Conservation (phyloP, 192 early-diverging fungal species). For the Rhizophagus sp. region DNA sequence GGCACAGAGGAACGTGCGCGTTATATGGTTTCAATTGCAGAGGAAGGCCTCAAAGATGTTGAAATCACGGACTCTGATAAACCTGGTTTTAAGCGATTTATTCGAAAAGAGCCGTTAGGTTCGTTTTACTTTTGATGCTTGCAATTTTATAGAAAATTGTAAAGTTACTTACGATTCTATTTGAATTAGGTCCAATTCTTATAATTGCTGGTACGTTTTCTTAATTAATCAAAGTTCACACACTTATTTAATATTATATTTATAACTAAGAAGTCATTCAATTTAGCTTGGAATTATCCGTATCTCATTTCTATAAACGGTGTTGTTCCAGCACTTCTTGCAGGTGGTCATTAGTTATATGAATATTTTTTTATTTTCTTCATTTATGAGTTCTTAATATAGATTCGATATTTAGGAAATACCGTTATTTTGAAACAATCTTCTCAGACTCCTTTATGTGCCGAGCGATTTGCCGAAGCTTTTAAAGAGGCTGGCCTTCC, state of each 20-base stretch:
- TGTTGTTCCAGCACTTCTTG: constrained; percentile 75
- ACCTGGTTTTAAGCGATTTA: constrained; percentile 62
- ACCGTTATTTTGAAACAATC: constrained; percentile 77
- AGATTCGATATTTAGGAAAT: constrained; percentile 38
- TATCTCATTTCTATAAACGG: constrained; percentile 78
- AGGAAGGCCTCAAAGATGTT: constrained; percentile 60
- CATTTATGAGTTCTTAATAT: not conserved
- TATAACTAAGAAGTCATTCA: not conserved
- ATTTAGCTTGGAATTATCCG: constrained; percentile 83
- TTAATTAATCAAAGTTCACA: not conserved
- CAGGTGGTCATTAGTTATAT: constrained; percentile 41
- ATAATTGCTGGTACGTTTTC: constrained; percentile 34
- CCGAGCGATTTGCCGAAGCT: constrained; percentile 64
- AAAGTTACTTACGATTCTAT: constrained; percentile 49
- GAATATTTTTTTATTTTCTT: not conserved
- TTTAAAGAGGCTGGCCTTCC: constrained; percentile 72
- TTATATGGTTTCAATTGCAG: constrained; percentile 69
- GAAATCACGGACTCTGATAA: constrained; percentile 49
- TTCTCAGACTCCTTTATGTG: constrained; percentile 78
- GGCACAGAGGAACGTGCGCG: constrained; percentile 68
- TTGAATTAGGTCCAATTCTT: constrained; percentile 27
- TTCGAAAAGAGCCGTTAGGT: constrained; percentile 73
- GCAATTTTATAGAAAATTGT: constrained; percentile 37
- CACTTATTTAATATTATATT: not conserved
- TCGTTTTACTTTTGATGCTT: constrained; percentile 28